Conservation (phyloP, 805 yeast genomes). For the Nakazawaea anatomiae region DNA sequence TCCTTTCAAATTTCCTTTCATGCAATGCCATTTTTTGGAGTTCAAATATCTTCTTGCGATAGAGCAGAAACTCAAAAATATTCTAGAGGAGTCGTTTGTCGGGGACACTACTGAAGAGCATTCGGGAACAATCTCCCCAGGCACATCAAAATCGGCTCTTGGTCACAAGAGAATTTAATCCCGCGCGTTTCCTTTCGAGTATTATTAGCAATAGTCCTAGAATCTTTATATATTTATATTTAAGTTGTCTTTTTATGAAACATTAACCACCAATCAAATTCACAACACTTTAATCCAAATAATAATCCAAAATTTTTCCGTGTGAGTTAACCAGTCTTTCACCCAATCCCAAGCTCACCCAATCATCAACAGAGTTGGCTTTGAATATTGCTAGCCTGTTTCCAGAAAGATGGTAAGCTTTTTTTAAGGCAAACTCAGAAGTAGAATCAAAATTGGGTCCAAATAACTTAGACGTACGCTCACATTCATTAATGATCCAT, state of each 20-base stretch:
- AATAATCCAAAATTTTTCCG: constrained; percentile 11
- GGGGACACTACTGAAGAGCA: not conserved
- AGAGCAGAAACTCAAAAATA: not conserved
- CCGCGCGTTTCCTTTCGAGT: too few relatives aligned
- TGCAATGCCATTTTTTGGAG: constrained; percentile 57
- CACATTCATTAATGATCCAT: constrained; percentile 50
- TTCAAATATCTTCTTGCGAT: constrained; percentile 7
- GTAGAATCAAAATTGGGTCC: constrained; percentile 27
- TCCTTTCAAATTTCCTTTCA: constrained; percentile 65
- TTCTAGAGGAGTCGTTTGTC: not conserved
- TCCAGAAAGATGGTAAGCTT: constrained; percentile 23
- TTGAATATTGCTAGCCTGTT: constrained; percentile 17
- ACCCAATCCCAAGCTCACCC: constrained; percentile 34
- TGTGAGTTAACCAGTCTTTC: constrained; percentile 26
- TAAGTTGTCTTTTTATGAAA: too few relatives aligned
- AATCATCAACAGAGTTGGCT: constrained; percentile 25
- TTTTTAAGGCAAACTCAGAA: constrained; percentile 18
- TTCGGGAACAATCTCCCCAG: too few relatives aligned
- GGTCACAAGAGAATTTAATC: too few relatives aligned
- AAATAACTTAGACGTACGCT: constrained; percentile 26
- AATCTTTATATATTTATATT: too few relatives aligned
- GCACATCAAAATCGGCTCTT: too few relatives aligned
- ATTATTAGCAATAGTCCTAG: too few relatives aligned
- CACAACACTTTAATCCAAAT: not conserved
- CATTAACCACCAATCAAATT: too few relatives aligned